These are phyloP conservation scores for Cutaneotrichosporon dermatis DNA, from an alignment of 1,284 basidiomycete species.

Conservation along the genomic window DNA sequence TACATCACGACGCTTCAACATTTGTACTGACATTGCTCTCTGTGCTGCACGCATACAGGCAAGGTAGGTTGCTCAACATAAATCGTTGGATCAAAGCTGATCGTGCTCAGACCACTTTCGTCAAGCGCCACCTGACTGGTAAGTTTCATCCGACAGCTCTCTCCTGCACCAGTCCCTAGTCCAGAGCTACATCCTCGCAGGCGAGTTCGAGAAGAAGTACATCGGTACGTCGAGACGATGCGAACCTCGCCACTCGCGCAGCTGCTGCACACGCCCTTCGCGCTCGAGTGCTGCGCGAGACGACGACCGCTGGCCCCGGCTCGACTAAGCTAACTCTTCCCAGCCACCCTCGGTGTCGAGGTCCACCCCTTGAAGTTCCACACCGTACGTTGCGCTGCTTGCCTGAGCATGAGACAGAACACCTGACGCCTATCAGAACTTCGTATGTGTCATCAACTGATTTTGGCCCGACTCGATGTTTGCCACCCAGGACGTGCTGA, in stretches of 20 bases:
- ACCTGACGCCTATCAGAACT: not conserved
- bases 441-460: not conserved
- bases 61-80: conserved; percentile 20
- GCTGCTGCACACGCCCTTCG: too few relatives aligned
- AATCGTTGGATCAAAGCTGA: conserved; percentile 12
- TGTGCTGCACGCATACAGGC: conserved; percentile 14
- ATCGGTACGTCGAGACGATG: conserved; percentile 62
- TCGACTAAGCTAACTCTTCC: conserved; percentile 7
- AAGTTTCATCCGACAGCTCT: conserved; percentile 9
- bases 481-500: not conserved
- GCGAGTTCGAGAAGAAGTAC: conserved; percentile 99
- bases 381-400: conserved; percentile 53
- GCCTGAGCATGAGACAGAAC: not conserved
- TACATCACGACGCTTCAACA: not conserved
- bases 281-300: not conserved
- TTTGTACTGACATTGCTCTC: conserved; percentile 9
- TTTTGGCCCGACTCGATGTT: too few relatives aligned
- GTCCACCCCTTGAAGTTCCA: conserved; percentile 95
- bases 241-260: not conserved
- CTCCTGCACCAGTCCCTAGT: not conserved
- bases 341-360: conserved; percentile 98
- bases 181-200: conserved; percentile 24
- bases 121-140: conserved; percentile 98
- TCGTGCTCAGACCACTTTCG: conserved; percentile 74
- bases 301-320: not conserved